Percentiles rank a stretch among this genome's conserved stretches.
Conservation (phyloP, 2,329 filamentous ascomycete species). For the Fusarium phyllophilum region DNA sequence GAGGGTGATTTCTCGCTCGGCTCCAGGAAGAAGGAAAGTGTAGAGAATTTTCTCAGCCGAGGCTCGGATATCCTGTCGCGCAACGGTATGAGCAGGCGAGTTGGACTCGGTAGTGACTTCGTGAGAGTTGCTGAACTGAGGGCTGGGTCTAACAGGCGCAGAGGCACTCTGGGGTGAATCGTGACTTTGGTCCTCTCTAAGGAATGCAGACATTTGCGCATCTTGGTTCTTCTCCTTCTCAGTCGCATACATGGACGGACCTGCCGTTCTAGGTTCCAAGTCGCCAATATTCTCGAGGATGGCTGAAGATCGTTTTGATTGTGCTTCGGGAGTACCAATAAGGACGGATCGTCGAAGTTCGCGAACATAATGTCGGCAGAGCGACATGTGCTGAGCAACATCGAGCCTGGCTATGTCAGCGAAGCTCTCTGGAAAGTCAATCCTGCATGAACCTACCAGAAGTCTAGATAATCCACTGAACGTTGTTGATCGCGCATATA, state of each 20-base stretch:
- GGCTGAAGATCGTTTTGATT: slow-evolving; percentile 88
- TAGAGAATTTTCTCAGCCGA: slow-evolving; percentile 99
- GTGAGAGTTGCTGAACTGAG: slow-evolving; percentile 68
- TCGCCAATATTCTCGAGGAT: slow-evolving; percentile 80
- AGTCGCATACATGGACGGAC: slow-evolving; percentile 70
- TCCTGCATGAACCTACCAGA: slow-evolving; percentile 74
- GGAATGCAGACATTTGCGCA: slow-evolving; percentile 89
- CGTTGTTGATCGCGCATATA: slow-evolving; percentile 99
- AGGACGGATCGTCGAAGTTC: slow-evolving; percentile 93
- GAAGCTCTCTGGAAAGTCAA: background rate
- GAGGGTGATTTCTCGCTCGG: slow-evolving; percentile 94
- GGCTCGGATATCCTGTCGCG: slow-evolving; percentile 88
- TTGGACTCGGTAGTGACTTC: slow-evolving; percentile 78
- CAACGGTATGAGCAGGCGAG: slow-evolving; percentile 84
- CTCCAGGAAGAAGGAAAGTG: slow-evolving; percentile 93
- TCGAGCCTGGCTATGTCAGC: slow-evolving; percentile 77
- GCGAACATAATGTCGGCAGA: slow-evolving; percentile 96
- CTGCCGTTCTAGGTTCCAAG: slow-evolving; percentile 67
- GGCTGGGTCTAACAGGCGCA: slow-evolving; percentile 58
- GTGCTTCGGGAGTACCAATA: slow-evolving; percentile 89
- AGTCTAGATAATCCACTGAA: slow-evolving; percentile 97
- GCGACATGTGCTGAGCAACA: slow-evolving; percentile 98
- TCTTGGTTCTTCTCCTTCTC: slow-evolving; percentile 83
- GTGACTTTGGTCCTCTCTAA: slow-evolving; percentile 73
- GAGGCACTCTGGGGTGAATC: slow-evolving; percentile 65